These are phyloP conservation scores for Xylaria digitata DNA, from an alignment of 2,329 filamentous ascomycete species.

Conservation along the genomic window DNA sequence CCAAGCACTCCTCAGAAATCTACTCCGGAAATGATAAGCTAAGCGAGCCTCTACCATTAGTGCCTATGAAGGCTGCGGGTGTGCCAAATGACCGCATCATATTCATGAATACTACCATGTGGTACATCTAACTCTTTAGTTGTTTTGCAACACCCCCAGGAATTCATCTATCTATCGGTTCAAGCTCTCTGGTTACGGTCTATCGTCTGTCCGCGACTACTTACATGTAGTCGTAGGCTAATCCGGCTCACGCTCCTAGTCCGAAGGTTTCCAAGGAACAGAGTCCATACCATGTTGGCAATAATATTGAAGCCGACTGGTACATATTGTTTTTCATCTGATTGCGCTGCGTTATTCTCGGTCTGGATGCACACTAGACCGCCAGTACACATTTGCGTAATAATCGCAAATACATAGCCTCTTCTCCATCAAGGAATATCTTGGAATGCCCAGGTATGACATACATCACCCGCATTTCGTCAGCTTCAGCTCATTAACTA, in stretches of 20 bases:
- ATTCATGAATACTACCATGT: conserved; percentile 56
- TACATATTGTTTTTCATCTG: neutral
- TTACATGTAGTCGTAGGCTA: neutral
- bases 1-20: conserved; percentile 43
- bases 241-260: neutral
- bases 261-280: neutral
- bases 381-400: neutral
- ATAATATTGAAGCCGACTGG: too few species aligned
- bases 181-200: conserved; percentile 12
- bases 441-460: neutral
- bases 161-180: neutral
- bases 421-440: neutral
- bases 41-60: conserved; percentile 44
- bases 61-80: conserved; percentile 45
- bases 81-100: conserved; percentile 24
- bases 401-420: neutral
- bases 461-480: too few species aligned
- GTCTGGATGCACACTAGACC: neutral
- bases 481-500: neutral
- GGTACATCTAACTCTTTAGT: conserved; percentile 53
- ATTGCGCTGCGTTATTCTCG: neutral
- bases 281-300: too few species aligned
- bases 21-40: conserved; percentile 30
- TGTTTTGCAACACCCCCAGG: neutral
- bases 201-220: neutral